phyloP scores from a whole-genome alignment of 371 early-diverging fungal species.

The Funneliformis caledonium region DNA sequence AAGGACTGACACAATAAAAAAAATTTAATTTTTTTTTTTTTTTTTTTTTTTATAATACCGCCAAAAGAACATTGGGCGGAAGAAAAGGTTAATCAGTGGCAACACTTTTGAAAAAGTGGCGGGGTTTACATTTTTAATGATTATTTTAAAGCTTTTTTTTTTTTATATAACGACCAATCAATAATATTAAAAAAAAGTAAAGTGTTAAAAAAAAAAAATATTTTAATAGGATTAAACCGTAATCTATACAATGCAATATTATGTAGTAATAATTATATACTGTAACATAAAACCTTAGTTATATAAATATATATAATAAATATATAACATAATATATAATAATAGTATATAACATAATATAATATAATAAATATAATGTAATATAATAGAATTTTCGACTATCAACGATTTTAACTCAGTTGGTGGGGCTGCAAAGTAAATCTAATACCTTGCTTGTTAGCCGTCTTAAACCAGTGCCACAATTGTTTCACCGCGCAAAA shows the following conservation, averaged over 20 bases:
- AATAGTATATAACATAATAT: no score
- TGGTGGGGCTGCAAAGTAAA: not conserved
- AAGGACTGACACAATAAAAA: not conserved
- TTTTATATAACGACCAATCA: not conserved
- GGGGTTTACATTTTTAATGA: not conserved
- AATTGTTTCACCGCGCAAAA: not conserved
- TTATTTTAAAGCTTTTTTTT: not conserved
- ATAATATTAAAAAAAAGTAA: not conserved
- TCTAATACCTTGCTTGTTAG: not conserved
- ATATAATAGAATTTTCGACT: no score
- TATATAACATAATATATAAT: no score
- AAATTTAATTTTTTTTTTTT: no score
- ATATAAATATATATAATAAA: no score
- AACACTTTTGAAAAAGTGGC: slow-evolving; percentile 12
- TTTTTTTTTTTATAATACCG: not conserved
- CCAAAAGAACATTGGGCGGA: slow-evolving; percentile 16
- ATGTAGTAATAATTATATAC: not conserved
- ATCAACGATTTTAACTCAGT: no score
- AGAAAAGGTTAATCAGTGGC: not conserved
- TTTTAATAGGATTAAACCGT: not conserved
- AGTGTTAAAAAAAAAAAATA: no score
- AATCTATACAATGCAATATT: not conserved
- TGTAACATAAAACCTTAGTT: no score
- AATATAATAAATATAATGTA: no score
- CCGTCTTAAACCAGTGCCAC: not conserved